These are phyloP conservation scores for Metschnikowia proteae DNA, from an alignment of 805 yeast genomes.

Conservation along the genomic window DNA sequence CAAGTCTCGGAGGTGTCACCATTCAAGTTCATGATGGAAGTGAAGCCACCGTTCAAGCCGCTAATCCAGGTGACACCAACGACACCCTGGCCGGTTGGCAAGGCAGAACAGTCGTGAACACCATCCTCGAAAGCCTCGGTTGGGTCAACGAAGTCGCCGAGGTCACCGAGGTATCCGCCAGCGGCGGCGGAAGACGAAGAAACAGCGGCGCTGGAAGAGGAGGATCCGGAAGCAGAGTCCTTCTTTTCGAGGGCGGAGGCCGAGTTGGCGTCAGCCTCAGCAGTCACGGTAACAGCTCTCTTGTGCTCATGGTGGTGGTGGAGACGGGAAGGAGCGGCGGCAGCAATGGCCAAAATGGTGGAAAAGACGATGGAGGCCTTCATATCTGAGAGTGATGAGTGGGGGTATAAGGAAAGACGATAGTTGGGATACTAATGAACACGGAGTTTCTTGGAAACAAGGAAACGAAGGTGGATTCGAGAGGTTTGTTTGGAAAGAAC, in stretches of 20 bases:
- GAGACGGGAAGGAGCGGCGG: conserved; percentile 21
- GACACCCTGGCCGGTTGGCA: conserved; percentile 23
- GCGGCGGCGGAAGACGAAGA: conserved; percentile 5
- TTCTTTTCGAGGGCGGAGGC: conserved; percentile 1
- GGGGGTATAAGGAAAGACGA: conserved; percentile 24
- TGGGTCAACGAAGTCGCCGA: conserved; percentile 16
- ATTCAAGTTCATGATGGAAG: conserved; percentile 44
- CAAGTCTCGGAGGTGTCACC: conserved; percentile 49
- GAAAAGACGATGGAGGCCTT: conserved; percentile 14
- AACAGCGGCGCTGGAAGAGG: conserved; percentile 3
- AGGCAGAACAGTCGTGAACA: conserved; percentile 20
- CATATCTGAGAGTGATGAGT: conserved; percentile 8
- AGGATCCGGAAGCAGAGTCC: conserved; percentile 4
- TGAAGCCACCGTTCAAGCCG: conserved; percentile 40
- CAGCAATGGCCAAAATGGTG: conserved; percentile 14
- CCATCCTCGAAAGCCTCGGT: conserved; percentile 18
- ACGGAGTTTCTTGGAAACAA: conserved; percentile 1
- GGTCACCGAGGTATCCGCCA: conserved; percentile 15
- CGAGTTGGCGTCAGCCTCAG: conserved; percentile 27
- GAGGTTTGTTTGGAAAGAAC: not conserved
- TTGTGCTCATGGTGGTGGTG: conserved; percentile 37
- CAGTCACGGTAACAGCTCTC: conserved; percentile 38
- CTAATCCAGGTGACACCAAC: conserved; percentile 19
- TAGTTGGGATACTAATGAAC: conserved; percentile 18
- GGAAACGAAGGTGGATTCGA: not conserved